These are phyloP conservation scores for Arthrobotrys musiformis DNA, from an alignment of 2,329 filamentous ascomycete species.

Conservation along the genomic window DNA sequence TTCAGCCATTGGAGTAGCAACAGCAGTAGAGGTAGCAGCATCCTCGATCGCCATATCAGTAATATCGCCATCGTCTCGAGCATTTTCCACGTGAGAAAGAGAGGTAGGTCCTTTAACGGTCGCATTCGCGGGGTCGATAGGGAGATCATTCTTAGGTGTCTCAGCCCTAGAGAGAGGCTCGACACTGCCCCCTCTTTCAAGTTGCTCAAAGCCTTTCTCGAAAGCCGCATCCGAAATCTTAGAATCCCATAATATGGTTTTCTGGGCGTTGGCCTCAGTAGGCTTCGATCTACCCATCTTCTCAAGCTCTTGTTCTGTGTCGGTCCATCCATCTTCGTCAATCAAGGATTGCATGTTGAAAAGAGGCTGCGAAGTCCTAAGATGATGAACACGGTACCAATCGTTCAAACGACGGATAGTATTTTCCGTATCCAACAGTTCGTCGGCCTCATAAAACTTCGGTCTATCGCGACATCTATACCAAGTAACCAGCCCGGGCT, in stretches of 20 bases:
- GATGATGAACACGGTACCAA: constrained; percentile 37
- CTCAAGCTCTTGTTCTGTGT: constrained; percentile 44
- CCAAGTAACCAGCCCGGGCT: constrained; percentile 45
- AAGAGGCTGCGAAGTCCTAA: constrained; percentile 18
- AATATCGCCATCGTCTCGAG: constrained; percentile 18
- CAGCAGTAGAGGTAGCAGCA: constrained; percentile 11
- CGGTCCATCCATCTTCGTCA: constrained; percentile 44
- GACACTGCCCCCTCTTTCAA: constrained; percentile 42
- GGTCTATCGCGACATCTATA: constrained; percentile 35
- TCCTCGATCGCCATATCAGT: constrained; percentile 37
- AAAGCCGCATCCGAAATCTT: constrained; percentile 50
- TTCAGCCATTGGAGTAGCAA: constrained; percentile 46
- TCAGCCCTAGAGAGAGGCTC: constrained; percentile 43
- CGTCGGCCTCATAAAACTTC: constrained; percentile 37
- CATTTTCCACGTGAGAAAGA: constrained; percentile 29
- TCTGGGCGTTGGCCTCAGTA: constrained; percentile 23
- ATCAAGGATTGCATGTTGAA: constrained; percentile 19
- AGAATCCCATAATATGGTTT: constrained; percentile 38
- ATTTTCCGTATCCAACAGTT: constrained; percentile 27
- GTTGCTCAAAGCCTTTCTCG: constrained; percentile 46
- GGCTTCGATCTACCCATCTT: constrained; percentile 46
- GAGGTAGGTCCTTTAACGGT: constrained; percentile 7
- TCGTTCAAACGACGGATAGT: constrained; percentile 49
- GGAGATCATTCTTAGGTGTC: constrained; percentile 30
- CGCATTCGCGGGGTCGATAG: constrained; percentile 5